Conservation (phyloP, 768 basidiomycete species). For the Trichaptum fuscoviolaceum region DNA sequence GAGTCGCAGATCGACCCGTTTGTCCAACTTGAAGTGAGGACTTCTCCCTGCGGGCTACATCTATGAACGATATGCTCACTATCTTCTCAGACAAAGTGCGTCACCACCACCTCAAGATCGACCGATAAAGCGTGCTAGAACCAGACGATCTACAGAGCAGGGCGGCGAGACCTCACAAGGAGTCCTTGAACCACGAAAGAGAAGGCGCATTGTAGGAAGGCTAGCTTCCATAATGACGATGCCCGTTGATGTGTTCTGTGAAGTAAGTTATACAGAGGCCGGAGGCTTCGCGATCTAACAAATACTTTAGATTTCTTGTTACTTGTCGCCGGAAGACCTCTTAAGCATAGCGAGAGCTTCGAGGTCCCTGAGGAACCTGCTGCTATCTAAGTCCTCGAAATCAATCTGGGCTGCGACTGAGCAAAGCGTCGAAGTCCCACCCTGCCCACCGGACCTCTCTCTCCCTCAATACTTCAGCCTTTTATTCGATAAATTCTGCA, state of each 20-base stretch:
- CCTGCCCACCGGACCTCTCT: neutral
- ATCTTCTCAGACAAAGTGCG: too few species aligned
- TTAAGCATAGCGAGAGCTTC: neutral
- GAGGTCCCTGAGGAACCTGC: neutral
- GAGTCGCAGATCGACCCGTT: too few species aligned
- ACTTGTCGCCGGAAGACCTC: neutral
- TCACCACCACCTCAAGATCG: too few species aligned
- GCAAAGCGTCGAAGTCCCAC: neutral
- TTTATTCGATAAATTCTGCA: neutral
- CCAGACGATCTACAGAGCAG: too few species aligned
- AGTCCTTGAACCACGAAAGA: neutral
- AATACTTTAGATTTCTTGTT: neutral
- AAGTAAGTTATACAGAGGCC: neutral
- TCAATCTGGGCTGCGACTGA: neutral
- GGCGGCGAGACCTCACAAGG: too few species aligned
- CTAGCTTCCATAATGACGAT: neutral
- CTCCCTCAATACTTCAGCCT: neutral
- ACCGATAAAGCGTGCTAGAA: too few species aligned
- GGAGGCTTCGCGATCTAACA: neutral
- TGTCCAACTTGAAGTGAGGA: too few species aligned
- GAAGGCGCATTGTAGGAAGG: neutral
- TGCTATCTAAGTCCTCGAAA: neutral
- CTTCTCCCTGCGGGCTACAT: too few species aligned
- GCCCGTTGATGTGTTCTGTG: neutral
- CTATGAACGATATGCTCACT: too few species aligned